These are phyloP conservation scores for Pseudoturritis turrita DNA, from an alignment of 345 rosid species.

Conservation along the genomic window DNA sequence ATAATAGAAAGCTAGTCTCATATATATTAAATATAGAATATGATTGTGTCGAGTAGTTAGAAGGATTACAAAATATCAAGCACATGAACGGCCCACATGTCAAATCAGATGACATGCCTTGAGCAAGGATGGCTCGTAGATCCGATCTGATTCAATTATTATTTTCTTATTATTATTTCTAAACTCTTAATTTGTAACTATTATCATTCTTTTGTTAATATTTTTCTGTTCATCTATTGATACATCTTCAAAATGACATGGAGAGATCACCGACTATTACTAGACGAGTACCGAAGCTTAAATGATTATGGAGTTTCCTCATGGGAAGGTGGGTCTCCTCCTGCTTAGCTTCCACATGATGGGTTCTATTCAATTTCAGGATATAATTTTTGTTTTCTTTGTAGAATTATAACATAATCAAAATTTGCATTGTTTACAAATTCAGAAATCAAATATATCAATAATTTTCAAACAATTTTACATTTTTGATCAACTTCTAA, in stretches of 20 bases:
- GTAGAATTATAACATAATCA: background rate
- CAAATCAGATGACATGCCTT: slow-evolving; percentile 26
- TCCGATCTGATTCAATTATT: slow-evolving; percentile 32
- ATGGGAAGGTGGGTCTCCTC: slow-evolving; percentile 30
- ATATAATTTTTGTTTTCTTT: background rate
- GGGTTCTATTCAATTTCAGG: slow-evolving; percentile 16
- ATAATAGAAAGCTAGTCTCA: no score
- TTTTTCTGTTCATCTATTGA: no score
- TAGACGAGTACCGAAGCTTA: slow-evolving; percentile 14
- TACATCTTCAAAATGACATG: slow-evolving; percentile 4
- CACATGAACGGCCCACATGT: slow-evolving; percentile 36
- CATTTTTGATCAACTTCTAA: no score
- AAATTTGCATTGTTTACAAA: background rate
- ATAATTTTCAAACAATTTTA: no score
- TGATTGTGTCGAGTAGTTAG: slow-evolving; percentile 29
- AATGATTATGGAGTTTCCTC: slow-evolving; percentile 23
- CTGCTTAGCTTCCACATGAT: slow-evolving; percentile 36
- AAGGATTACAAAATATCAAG: slow-evolving; percentile 23
- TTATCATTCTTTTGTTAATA: slow-evolving; percentile 11
- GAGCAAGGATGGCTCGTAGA: slow-evolving; percentile 27
- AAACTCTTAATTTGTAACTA: background rate
- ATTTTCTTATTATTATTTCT: background rate
- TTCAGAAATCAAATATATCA: no score
- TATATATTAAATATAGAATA: slow-evolving; percentile 22
- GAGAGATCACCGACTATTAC: slow-evolving; percentile 41